phyloP scores from a whole-genome alignment of 805 yeast species.

The Jamesozyma lodderae region DNA sequence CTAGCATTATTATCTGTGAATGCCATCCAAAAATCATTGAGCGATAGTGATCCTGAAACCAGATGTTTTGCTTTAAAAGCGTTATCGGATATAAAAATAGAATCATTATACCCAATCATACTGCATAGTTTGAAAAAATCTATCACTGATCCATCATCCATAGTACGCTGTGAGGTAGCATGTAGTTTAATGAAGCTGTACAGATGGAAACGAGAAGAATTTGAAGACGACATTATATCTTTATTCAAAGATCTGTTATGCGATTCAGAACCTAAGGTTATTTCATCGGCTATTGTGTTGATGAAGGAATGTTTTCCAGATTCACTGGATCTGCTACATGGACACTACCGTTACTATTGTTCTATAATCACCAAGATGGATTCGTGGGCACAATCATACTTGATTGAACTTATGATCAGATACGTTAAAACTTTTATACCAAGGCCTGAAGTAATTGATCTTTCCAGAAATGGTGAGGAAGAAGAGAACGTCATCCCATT shows the following conservation, averaged over 20 bases:
- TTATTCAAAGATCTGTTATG: slow-evolving; percentile 45
- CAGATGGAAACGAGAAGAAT: slow-evolving; percentile 34
- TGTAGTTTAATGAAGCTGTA: slow-evolving; percentile 57
- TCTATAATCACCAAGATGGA: slow-evolving; percentile 45
- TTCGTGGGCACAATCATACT: slow-evolving; percentile 56
- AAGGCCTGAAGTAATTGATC: slow-evolving; percentile 38
- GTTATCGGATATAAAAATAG: slow-evolving; percentile 72
- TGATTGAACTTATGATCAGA: slow-evolving; percentile 54
- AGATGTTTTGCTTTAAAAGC: slow-evolving; percentile 71
- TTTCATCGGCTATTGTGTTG: slow-evolving; percentile 57
- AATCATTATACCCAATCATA: slow-evolving; percentile 73
- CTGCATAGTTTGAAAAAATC: slow-evolving; percentile 63
- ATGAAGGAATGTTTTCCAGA: slow-evolving; percentile 46
- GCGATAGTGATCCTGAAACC: slow-evolving; percentile 57
- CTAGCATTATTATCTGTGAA: slow-evolving; percentile 84
- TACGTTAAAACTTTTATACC: slow-evolving; percentile 58
- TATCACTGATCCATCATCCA: slow-evolving; percentile 59
- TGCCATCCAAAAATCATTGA: slow-evolving; percentile 76
- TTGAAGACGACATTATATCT: slow-evolving; percentile 41
- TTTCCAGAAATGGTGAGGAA: slow-evolving; percentile 20
- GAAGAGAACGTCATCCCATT: slow-evolving; percentile 24
- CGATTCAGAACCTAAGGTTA: slow-evolving; percentile 61
- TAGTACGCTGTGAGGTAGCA: slow-evolving; percentile 74
- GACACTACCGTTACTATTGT: slow-evolving; percentile 54
- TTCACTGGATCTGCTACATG: slow-evolving; percentile 59